These are phyloP conservation scores for Kalmusia sp. DNA, from an alignment of 2,329 filamentous ascomycete genomes.

Conservation along the genomic window DNA sequence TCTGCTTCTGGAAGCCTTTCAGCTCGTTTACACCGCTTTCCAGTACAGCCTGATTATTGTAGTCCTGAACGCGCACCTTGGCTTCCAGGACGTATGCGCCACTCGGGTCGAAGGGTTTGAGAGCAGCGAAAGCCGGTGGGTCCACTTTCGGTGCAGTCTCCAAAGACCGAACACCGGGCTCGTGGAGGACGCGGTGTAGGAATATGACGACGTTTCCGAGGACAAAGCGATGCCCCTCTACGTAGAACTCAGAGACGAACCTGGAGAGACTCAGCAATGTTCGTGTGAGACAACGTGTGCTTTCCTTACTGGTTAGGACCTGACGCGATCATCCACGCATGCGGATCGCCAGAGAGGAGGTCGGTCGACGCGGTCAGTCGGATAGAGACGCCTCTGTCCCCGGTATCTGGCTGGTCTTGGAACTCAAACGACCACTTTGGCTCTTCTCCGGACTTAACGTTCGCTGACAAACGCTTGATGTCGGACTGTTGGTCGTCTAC, in stretches of 20 bases:
- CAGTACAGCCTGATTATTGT: slow-evolving; percentile 60
- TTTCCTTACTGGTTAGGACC: slow-evolving; percentile 58
- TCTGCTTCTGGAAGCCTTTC: slow-evolving; percentile 59
- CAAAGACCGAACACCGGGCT: slow-evolving; percentile 49
- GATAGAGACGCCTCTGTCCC: slow-evolving; percentile 60
- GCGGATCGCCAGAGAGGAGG: slow-evolving; percentile 58
- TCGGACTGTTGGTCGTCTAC: slow-evolving; percentile 14
- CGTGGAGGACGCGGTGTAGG: slow-evolving; percentile 61
- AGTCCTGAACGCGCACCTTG: slow-evolving; percentile 63
- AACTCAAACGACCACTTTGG: slow-evolving; percentile 49
- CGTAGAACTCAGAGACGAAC: slow-evolving; percentile 63
- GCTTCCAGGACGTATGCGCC: slow-evolving; percentile 66
- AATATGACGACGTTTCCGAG: slow-evolving; percentile 64
- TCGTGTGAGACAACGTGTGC: slow-evolving; percentile 13
- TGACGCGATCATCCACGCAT: slow-evolving; percentile 58
- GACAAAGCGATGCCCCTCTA: slow-evolving; percentile 65
- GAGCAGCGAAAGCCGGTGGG: slow-evolving; percentile 53
- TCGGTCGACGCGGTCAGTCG: slow-evolving; percentile 59
- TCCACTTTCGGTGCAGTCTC: slow-evolving; percentile 39
- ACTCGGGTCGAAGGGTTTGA: slow-evolving; percentile 62
- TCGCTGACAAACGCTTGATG: slow-evolving; percentile 25
- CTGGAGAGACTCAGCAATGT: slow-evolving; percentile 45
- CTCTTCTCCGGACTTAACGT: slow-evolving; percentile 30
- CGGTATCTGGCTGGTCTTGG: slow-evolving; percentile 55
- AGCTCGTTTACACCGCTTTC: slow-evolving; percentile 63